Base-by-base conservation (phyloP, 2,329 filamentous ascomycete species). In the Xylaria sp. region DNA sequence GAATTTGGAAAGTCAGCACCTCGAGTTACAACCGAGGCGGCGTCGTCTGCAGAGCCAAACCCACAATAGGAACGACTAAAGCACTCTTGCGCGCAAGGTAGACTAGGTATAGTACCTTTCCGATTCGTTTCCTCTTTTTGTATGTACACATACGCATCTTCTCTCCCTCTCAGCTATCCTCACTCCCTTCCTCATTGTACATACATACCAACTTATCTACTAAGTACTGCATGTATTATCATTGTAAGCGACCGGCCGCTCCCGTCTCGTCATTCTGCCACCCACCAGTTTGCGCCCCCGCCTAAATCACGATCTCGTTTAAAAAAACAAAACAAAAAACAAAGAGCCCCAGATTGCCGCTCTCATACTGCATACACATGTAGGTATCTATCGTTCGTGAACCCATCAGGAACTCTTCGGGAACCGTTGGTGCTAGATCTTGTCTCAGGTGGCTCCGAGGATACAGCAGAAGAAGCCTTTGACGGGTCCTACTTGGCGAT, bases 361-460 rank as follows among this genome's bases (percentile, higher is more conserved):
- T 64, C 30, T 9, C 53, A 53, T 65, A 63, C 36, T 64, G 51
- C 36, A 48, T 61, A 53, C 61, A n/a, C 34, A 58, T 56, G 39
- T 62, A 48, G 55, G 21, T 66, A 57, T 64, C 32, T 69, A 51
- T 69, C 61, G 69, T 64, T 71, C 51, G 61, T 54, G 53, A 69
- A 65, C 60, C 66, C 58, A 47, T 55, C 32, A 19, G 32, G 12
- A 42, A 42, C 39, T 11, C 39, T 42, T 54, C 55, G 65, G 68
- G 61, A 67, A 67, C 66, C 47, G 64, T 71, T 63, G 48, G 64
- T 57, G 47, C 67, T 65, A 59, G 62, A 32, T 59, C 62, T 54
- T 70, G 68, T 70, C 65, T 70, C 62, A 70, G 64, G 67, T 66
- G 47, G 57, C 54, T 59, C 67, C 47, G 64, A 69, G 51, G 61